Percentiles rank a stretch among this genome's conserved stretches.
These are phyloP conservation scores for Umbellularia californica DNA, from an alignment of 164 flowering plant species.

Conservation along the genomic window DNA sequence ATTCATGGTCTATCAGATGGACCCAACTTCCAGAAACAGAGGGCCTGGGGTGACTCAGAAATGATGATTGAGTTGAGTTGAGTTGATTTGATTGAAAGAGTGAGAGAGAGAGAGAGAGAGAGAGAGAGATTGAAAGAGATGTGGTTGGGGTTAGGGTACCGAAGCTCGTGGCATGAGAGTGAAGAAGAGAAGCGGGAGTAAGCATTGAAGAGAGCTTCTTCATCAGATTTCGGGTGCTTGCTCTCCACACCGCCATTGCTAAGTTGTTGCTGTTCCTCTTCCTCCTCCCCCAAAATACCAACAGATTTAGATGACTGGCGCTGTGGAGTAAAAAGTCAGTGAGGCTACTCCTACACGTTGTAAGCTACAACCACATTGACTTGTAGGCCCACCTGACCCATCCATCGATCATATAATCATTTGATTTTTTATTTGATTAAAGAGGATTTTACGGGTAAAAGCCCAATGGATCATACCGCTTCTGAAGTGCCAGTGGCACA, in stretches of 20 bases:
- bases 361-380: no score
- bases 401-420: no score
- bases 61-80: background rate
- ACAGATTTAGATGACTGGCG: no score
- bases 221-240: constrained; percentile 20
- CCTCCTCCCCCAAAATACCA: no score
- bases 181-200: constrained; percentile 35
- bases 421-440: no score
- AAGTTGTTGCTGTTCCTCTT: no score
- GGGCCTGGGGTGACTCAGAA: background rate
- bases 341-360: no score
- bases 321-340: no score
- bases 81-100: background rate
- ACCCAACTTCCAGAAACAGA: background rate
- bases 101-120: background rate
- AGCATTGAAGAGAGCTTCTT: constrained; percentile 24
- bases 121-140: constrained; percentile 1
- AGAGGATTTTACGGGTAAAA: no score
- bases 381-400: no score
- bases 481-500: no score
- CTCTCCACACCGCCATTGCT: constrained; percentile 31
- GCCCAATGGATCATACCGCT: rapidly evolving
- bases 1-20: background rate
- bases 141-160: constrained; percentile 29
- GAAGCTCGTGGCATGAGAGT: constrained; percentile 83